Evolutionary conservation across 306 rosid species (phyloP).

Genomic region (Vigna hirtella): DNA sequence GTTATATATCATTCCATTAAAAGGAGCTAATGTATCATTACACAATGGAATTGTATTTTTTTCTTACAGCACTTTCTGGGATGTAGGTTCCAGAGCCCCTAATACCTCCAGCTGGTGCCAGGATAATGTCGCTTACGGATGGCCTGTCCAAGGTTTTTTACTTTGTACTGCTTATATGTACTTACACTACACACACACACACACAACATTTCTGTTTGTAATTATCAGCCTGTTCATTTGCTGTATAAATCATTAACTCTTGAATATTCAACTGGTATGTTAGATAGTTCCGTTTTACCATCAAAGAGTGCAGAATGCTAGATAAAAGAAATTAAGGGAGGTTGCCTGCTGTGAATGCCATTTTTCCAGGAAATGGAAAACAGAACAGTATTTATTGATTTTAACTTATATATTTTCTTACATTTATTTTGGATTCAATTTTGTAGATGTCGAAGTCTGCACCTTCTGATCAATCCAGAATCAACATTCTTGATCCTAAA

Average conservation of each 20-base stretch:
- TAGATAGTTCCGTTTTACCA: constrained; percentile 22
- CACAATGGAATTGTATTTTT: constrained; percentile 32
- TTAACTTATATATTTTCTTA: constrained; percentile 35
- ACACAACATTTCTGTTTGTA: background rate
- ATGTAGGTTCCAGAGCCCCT: constrained; percentile 96
- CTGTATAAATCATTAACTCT: constrained; percentile 14
- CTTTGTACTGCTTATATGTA: background rate
- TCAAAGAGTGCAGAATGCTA: constrained; percentile 3
- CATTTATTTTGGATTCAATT: constrained; percentile 44
- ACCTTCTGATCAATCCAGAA: constrained; percentile 94
- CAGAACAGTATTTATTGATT: constrained; percentile 34
- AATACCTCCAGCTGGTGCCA: constrained; percentile 94
- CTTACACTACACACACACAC: background rate
- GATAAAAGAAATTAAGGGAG: constrained; percentile 8
- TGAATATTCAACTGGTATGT: constrained; percentile 30
- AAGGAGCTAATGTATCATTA: constrained; percentile 36
- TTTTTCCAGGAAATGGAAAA: constrained; percentile 21
- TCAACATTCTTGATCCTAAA: constrained; percentile 93
- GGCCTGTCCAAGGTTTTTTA: constrained; percentile 85
- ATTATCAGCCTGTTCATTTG: constrained; percentile 16
- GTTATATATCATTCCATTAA: constrained; percentile 44
- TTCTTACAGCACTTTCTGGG: constrained; percentile 38
- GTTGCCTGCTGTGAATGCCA: constrained; percentile 6
- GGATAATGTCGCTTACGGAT: constrained; percentile 94
- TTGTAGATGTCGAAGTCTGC: constrained; percentile 98